Evolutionary conservation across 306 rosid species (phyloP).

Genomic region (Quercus engelmannii): DNA sequence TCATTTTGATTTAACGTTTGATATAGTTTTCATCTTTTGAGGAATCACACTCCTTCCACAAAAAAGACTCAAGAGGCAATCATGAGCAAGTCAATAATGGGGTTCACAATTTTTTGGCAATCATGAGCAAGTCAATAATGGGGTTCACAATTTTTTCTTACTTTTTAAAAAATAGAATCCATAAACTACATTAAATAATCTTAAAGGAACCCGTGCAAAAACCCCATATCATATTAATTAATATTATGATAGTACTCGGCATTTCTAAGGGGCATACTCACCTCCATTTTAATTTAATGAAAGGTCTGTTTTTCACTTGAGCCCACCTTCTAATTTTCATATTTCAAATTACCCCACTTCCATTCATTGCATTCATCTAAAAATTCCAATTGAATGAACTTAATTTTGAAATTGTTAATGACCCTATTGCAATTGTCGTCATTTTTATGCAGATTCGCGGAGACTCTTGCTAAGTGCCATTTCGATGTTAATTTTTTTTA

Average conservation of each 20-base stretch:
- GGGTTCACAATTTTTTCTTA: neutral
- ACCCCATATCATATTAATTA: slow-evolving; percentile 1
- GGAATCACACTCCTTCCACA: neutral
- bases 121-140: neutral
- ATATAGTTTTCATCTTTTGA: neutral
- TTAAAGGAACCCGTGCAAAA: slow-evolving; percentile 15
- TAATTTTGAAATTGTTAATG: neutral
- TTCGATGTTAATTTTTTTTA: no score
- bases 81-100: neutral
- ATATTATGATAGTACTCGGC: neutral
- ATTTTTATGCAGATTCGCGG: neutral
- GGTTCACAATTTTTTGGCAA: neutral
- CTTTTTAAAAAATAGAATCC: neutral
- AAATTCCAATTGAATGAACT: neutral
- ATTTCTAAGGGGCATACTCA: slow-evolving; percentile 17
- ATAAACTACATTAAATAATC: neutral
- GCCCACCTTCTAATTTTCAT: slow-evolving; percentile 19
- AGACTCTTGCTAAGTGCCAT: neutral
- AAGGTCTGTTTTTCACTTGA: slow-evolving; percentile 29
- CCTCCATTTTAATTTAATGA: slow-evolving; percentile 7
- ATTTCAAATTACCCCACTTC: slow-evolving; percentile 12
- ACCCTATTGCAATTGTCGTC: neutral
- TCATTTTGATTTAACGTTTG: neutral
- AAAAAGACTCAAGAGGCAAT: neutral
- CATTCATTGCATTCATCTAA: slow-evolving; percentile 22